phyloP scores from a whole-genome alignment of 805 yeast genomes.

The Candida nitratophila region DNA sequence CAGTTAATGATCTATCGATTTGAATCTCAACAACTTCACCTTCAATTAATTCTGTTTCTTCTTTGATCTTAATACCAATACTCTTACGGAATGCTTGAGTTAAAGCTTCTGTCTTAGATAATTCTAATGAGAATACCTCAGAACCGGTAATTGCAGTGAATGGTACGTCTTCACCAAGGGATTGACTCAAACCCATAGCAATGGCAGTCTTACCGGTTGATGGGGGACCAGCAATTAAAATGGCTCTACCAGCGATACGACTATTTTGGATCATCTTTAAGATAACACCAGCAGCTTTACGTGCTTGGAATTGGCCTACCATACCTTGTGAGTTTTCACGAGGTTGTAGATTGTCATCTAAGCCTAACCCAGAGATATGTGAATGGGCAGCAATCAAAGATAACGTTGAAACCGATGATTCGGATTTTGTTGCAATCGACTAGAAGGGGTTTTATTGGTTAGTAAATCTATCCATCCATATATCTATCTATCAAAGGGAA shows the following conservation, averaged over 20 bases:
- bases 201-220: slow-evolving; percentile 98
- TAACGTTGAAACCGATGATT: neutral
- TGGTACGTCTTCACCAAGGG: slow-evolving; percentile 73
- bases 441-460: neutral
- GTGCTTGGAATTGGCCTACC: slow-evolving; percentile 95
- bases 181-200: slow-evolving; percentile 87
- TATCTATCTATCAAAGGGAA: too few relatives aligned
- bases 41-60: slow-evolving; percentile 94
- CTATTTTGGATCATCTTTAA: slow-evolving; percentile 91
- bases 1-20: slow-evolving; percentile 87
- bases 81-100: slow-evolving; percentile 95
- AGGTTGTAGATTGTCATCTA: slow-evolving; percentile 85
- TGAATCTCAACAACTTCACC: slow-evolving; percentile 98
- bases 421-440: neutral
- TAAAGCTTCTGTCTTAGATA: slow-evolving; percentile 91
- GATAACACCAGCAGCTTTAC: slow-evolving; percentile 93
- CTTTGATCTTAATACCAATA: slow-evolving; percentile 91
- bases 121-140: slow-evolving; percentile 85
- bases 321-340: slow-evolving; percentile 81
- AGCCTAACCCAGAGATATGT: slow-evolving; percentile 94
- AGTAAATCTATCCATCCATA: too few relatives aligned
- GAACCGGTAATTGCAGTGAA: slow-evolving; percentile 94
- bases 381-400: slow-evolving; percentile 76
- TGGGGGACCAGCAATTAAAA: slow-evolving; percentile 95
- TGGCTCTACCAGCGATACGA: slow-evolving; percentile 94